Evolutionary conservation across 495 filamentous ascomycete species (phyloP).

Genomic region (Astrothelium subdiscretum): DNA sequence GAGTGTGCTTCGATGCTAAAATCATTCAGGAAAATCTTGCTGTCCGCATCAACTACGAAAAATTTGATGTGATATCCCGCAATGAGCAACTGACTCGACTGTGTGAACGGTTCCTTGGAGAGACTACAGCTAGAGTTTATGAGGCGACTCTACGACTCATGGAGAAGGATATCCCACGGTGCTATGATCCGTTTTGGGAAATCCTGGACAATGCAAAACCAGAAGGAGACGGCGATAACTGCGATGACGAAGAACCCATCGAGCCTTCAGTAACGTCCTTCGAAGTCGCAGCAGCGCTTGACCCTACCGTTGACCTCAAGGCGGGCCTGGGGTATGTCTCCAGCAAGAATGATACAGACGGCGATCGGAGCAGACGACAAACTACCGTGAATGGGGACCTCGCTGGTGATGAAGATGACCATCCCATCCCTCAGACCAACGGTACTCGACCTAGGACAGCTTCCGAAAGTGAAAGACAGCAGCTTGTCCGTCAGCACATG

Average conservation of each 20-base stretch:
- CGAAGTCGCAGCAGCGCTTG: slow-evolving; percentile 22
- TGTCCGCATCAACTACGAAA: slow-evolving; percentile 75
- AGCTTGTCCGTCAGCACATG: slow-evolving; percentile 42
- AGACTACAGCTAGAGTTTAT: slow-evolving; percentile 63
- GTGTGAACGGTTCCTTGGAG: slow-evolving; percentile 47
- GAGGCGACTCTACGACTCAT: slow-evolving; percentile 54
- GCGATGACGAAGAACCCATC: not conserved
- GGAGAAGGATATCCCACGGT: slow-evolving; percentile 56
- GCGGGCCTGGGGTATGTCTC: not conserved
- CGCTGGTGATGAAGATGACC: slow-evolving; percentile 28
- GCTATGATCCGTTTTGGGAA: slow-evolving; percentile 31
- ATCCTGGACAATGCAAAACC: not conserved
- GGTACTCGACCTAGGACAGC: not conserved
- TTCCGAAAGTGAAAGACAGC: not conserved
- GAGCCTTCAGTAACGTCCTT: not conserved
- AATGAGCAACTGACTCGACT: slow-evolving; percentile 59
- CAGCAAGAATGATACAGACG: slow-evolving; percentile 25
- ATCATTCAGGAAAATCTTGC: slow-evolving; percentile 44
- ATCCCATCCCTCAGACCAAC: not conserved
- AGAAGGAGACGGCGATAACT: not conserved
- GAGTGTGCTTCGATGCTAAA: not conserved
- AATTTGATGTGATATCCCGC: slow-evolving; percentile 68
- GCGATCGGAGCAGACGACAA: slow-evolving; percentile 32
- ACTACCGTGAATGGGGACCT: slow-evolving; percentile 26
- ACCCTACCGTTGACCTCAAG: slow-evolving; percentile 2